These are phyloP conservation scores for Medicago ruthenica DNA, from an alignment of 306 rosid genomes.

Conservation along the genomic window DNA sequence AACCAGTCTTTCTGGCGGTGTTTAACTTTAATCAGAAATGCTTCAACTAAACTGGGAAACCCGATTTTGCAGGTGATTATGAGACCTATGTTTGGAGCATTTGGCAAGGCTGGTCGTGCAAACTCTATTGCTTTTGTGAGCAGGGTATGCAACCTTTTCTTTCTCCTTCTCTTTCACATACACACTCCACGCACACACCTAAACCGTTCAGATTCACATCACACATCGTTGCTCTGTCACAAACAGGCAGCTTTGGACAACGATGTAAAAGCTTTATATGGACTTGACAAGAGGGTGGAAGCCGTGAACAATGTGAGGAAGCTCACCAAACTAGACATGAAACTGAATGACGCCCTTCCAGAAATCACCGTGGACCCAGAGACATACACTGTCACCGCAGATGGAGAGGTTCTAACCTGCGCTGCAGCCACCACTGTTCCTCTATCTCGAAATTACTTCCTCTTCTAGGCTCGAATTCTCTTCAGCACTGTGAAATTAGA, in stretches of 20 bases:
- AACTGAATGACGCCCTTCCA: conserved; percentile 83
- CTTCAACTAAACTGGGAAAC: conserved; percentile 20
- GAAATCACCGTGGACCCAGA: conserved; percentile 86
- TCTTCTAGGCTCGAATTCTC: conserved; percentile 54
- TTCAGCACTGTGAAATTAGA: not conserved
- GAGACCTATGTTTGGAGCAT: conserved; percentile 94
- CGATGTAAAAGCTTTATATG: conserved; percentile 67
- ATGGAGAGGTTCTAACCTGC: conserved; percentile 79
- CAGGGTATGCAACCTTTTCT: conserved; percentile 66
- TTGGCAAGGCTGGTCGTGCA: conserved; percentile 81
- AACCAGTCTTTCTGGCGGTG: not conserved
- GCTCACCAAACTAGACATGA: conserved; percentile 87
- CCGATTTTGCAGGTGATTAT: conserved; percentile 64
- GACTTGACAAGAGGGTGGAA: conserved; percentile 72
- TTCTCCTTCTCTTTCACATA: conserved; percentile 22
- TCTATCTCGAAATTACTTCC: conserved; percentile 81
- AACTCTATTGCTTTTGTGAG: conserved; percentile 91
- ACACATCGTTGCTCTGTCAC: conserved; percentile 26
- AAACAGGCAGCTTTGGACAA: conserved; percentile 64
- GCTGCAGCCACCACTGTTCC: conserved; percentile 70
- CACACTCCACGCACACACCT: not conserved
- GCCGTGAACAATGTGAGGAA: conserved; percentile 72
- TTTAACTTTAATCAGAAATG: conserved; percentile 17
- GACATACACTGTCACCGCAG: conserved; percentile 72
- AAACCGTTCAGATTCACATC: conserved; percentile 2